Conservation (phyloP, 768 basidiomycete genomes). For the Baorangia bicolor region DNA sequence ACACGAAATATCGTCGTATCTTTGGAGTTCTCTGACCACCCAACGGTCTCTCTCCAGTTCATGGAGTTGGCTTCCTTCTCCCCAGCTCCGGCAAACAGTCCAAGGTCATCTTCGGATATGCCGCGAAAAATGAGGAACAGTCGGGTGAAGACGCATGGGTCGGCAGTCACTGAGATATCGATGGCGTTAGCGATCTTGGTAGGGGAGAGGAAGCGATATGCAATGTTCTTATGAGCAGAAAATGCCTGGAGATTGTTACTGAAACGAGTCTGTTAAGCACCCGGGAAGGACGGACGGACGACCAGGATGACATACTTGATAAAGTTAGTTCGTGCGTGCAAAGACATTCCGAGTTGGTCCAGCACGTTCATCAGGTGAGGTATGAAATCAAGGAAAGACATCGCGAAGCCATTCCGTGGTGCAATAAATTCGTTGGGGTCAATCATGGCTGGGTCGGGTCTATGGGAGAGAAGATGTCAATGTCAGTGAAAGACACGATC, state of each 20-base stretch:
- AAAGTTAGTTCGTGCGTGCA: slow-evolving; percentile 79
- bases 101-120: slow-evolving; percentile 75
- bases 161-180: slow-evolving; percentile 80
- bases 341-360: slow-evolving; percentile 80
- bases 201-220: slow-evolving; percentile 84
- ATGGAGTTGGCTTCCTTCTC: slow-evolving; percentile 82
- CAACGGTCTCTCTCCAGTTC: slow-evolving; percentile 80
- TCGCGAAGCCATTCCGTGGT: slow-evolving; percentile 81
- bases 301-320: slow-evolving; percentile 57
- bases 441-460: slow-evolving; percentile 74
- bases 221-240: slow-evolving; percentile 78
- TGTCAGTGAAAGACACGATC: neutral
- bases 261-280: slow-evolving; percentile 3
- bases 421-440: slow-evolving; percentile 79
- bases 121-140: slow-evolving; percentile 87
- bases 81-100: slow-evolving; percentile 70
- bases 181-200: slow-evolving; percentile 80
- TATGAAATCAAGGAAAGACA: slow-evolving; percentile 79
- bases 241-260: slow-evolving; percentile 80
- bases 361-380: slow-evolving; percentile 80
- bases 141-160: slow-evolving; percentile 79
- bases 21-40: slow-evolving; percentile 80
- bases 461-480: slow-evolving; percentile 29
- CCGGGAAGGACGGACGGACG: neutral
- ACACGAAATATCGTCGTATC: slow-evolving; percentile 74